Base-by-base conservation (phyloP, 148 eudicot species). In the Agrostemma githago region DNA sequence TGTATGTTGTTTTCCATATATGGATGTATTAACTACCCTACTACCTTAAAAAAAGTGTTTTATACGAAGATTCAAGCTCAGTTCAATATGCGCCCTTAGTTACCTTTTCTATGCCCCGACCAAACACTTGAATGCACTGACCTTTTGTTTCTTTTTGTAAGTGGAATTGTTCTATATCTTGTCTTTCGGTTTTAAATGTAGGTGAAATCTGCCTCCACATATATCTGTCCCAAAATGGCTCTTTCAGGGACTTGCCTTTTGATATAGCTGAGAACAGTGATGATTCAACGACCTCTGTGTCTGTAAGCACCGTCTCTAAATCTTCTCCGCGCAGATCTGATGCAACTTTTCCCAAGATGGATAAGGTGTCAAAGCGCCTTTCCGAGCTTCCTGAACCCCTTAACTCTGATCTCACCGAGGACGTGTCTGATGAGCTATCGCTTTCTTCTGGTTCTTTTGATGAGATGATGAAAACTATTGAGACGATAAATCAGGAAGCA, bases 201-300 rank as follows among this genome's bases (percentile, higher is more conserved):
- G 98, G 98, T 84, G 93, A 95, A 42, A 85, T 95, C 69, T 91
- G 95, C 76, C 92, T 95, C 69, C 85, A 87, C 72, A 87, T 95
- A 66, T 83, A 82, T 84, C 95, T 95, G 79, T 87, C 89, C 57
- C 98, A 90, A 79, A 88, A 77, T 76, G 80, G 79, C 76, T 70
- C 86, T 68, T 19, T 72, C 17, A 26, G 59, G 74, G 97, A 90
- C 41, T 58, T 78, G 74, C 80, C 83, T 58, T 62, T 0, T 42
- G 9, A 7, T 42, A 71, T 37, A 63, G 74, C 48, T 66, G 83
- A 77, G 69, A 82, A 81, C 66, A 61, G 21, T 71, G 65, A 65
- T 54, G 88, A 86, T 80, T 57, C 44, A 15, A 70, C 88, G 6
- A 68, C 83, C 70, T 74, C 79, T 64, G 76, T 83, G 71, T 83